Evolutionary conservation across 2,329 filamentous ascomycete species (phyloP), one percentile per base, ranked within the genome.

Genomic region (Laburnicola sp.): DNA sequence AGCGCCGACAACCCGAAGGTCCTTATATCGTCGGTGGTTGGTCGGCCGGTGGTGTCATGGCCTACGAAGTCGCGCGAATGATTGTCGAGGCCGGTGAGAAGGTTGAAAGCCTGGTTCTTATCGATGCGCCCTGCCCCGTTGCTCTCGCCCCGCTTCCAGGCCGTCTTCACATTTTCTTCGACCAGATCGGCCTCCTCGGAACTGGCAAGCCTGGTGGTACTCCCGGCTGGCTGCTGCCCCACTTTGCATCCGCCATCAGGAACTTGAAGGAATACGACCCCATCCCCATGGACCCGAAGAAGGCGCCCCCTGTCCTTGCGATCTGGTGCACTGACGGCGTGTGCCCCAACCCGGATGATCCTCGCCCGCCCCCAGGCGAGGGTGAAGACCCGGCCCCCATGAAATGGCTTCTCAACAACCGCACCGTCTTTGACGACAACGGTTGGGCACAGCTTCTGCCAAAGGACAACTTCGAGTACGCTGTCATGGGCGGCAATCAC

Each of bases 271-370:
- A 82, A 65, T 91, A 91, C 72, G 81, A 84, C 9, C 84, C 86
- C 5, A 79, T 80, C 60, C 83, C 83, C 2, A 84, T 88, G 65
- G 77, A 85, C 31, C 76, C 78, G 40, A 79, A 78, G 6, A 80
- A 77, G 55, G 82, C 81, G 34, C 85, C 87, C 34, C 80, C 82
- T 22, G 83, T 85, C 2, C 82, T 82, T 57, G 78, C 83, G 34
- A 83, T 91, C 60, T 91, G 86, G 84, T 88, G 86, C 64, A 82
- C 85, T 56, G 86, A 91, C 52, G 87, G 87, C 55, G 86, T 91
- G 3, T 89, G 86, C 75, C 82, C 86, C 57, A 76, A 82, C 48
- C 83, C 85, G 4, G 80, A 80, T 42, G 86, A 88, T 68, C 86
- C 85, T 35, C 79, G 83, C 37, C 86, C 86, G 77, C 62, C 86